Base-by-base conservation (phyloP, 768 basidiomycete species). In the Leccinum rimulosum region DNA sequence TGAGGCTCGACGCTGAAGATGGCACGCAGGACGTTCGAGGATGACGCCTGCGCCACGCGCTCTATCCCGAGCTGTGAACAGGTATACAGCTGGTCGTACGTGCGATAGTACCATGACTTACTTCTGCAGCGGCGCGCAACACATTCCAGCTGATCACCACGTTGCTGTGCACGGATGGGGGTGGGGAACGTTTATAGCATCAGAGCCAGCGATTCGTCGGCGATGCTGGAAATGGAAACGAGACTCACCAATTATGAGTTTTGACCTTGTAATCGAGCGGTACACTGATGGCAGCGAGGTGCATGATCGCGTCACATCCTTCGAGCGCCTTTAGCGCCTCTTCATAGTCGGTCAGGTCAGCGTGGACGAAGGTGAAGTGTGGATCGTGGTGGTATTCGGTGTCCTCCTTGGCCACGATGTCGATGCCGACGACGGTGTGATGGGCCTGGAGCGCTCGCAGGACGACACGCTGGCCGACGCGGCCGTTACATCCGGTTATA, bases 121-220 rank as follows among this genome's bases (percentile, higher is more conserved):
- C 85, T 75, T 88, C 85, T 52, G 85, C 86, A 55, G 83, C 83
- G 5, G 85, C 84, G n/a, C 84, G 81, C 50, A 88, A 74, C 52
- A 87, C 75, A 66, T 88, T 88, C 84, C 86, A 88, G 19, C 84
- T 84, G 47, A 86, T 77, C n/a, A 86, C 80, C 10, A 87, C 86
- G 64, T 88, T 88, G 53, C 87, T 88, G 22, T 22, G 4, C n/a
- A n/a, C 40, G 40, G n/a, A 9, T 7, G 17, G 38, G 17, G 22
- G 22, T 22, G 22, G 22, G 22, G 22, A 22, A 22, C 22, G 22
- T 22, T 22, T 22, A 36, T 52, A 48, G 35, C 17, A 40, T 40
- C 38, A 6, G 15, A 3, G n/a, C 45, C n/a, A 47, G 33, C 11
- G 11, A n/a, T 7, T 28, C 6, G 28, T 27, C 54, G 27, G 14